Base-by-base conservation (phyloP, 2,329 filamentous ascomycete genomes). In the Colletotrichum filicis region DNA sequence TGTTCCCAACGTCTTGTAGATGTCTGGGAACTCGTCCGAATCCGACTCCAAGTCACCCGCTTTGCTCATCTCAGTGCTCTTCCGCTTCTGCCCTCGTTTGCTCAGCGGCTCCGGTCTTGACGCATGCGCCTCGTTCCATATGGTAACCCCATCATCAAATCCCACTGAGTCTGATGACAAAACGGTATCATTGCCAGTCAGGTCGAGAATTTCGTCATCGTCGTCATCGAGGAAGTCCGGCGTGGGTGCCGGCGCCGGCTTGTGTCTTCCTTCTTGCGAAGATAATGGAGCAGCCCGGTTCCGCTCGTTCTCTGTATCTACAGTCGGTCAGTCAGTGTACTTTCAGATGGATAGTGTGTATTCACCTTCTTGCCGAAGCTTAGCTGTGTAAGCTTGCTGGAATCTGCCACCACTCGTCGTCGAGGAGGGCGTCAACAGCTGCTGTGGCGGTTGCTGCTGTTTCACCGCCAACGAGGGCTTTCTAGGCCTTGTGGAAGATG, bases 11-110 rank as follows among this genome's bases (percentile, higher is more conserved):
- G 87, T 80, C 60, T 89, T 83, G 74, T 87, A 85, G 8, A 91
- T 86, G 74, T 91, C 88, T 0, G 87, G 88, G 58, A 89, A 91
- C 22, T 87, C 84, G 42, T 86, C 85, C 16, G 85, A 79, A 4
- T 83, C 80, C 19, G 78, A 80, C 16, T 79, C 78, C 14, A 82
- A 79, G 30, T 79, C 77, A 9, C 68, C 68, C 46, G 74, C 74
- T 71, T 80, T 83, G 73, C 77, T 83, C 28, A 87, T 85, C 11
- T 88, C 85, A 28, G 80, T 81, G 73, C 87, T 89, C 77, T 90
- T 90, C 74, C 87, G 80, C 79, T 90, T 90, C 78, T 85, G 88
- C 22, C 82, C 82, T 58, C 83, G 82, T 57, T 79, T 85, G 1
- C 82, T 74, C 11, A 79, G 63, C 5, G 83, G 83, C 32, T 83